Evolutionary conservation across 2,329 filamentous ascomycete species (phyloP).

Genomic region (Penicillium sclerotiorum): DNA sequence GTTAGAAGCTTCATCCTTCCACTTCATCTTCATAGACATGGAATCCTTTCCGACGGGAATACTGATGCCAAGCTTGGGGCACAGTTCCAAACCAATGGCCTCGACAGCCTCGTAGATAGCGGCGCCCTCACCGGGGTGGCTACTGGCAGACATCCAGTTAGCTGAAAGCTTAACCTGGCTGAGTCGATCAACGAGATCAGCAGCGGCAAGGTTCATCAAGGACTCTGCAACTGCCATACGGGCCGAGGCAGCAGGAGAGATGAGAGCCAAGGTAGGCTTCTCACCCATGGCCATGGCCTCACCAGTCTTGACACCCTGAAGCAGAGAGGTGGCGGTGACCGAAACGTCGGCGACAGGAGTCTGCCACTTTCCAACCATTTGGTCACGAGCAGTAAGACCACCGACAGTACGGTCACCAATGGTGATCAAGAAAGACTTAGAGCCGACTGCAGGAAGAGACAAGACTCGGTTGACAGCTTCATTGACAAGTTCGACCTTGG

Average conservation of each 20-base stretch:
- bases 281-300: constrained; percentile 99
- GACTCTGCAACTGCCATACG: constrained; percentile 96
- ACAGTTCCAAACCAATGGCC: constrained; percentile 89
- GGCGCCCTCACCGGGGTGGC: constrained; percentile 87
- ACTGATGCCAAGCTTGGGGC: constrained; percentile 83
- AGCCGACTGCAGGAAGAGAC: constrained; percentile 85
- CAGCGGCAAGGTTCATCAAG: constrained; percentile 88
- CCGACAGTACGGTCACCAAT: constrained; percentile 93
- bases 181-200: constrained; percentile 71
- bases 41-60: constrained; percentile 98
- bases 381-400: constrained; percentile 83
- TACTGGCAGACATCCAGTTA: constrained; percentile 99
- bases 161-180: constrained; percentile 84
- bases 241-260: constrained; percentile 85
- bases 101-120: constrained; percentile 91
- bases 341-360: constrained; percentile 91
- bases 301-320: constrained; percentile 71
- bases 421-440: constrained; percentile 95
- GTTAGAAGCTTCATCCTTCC: constrained; percentile 71
- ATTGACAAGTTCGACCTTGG: constrained; percentile 51
- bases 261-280: constrained; percentile 83
- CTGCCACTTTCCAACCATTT: constrained; percentile 97
- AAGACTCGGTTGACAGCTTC: constrained; percentile 83
- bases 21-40: constrained; percentile 98
- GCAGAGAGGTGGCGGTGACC: constrained; percentile 82